Evolutionary conservation across 2,329 filamentous ascomycete genomes (phyloP), one percentile per base, ranked within the genome.

Genomic region (Teratosphaeria gauchensis): DNA sequence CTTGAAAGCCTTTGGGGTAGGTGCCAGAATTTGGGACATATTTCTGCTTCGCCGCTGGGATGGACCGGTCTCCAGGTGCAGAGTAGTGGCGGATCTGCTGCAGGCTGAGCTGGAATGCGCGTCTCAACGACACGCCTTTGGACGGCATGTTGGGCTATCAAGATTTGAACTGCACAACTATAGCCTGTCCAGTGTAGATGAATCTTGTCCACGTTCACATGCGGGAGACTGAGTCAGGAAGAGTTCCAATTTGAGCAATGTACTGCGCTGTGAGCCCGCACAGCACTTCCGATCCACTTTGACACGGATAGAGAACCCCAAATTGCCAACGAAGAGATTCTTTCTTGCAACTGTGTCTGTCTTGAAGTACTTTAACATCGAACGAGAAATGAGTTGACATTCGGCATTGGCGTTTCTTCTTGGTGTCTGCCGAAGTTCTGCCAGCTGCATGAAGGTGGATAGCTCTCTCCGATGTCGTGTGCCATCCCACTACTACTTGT

Each of bases 1-100:
- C 90, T 52, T 84, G 78, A 80, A 97, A 99, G 53, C 92, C 94
- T 72, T 89, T 85, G 4, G 94, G 94, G 70, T 97, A 97, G 21
- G 85, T 90, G 63, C 92, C 94, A 51, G 82, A 83, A 1, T 84
- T 86, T 8, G 94, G 92, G 56, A 97, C 84, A 74, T 95, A 96
- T 75, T 95, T 95, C 73, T 87, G 83, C 79, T 97, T 99, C 60
- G 88, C 83, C 16, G 83, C 81, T 1, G 92, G 91, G 59, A 95
- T 81, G 35, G 76, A 73, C 57, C 79, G 78, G 65, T 80, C 78
- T 56, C 79, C 76, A 2, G 83, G 82, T 19, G 83, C 84, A 54
- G 84, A 83, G 68, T 87, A 88, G 63, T 71, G 70, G 59, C 82
- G 79, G 31, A 73, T 65, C 70, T 80, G 78, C 70, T 80, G 77